Base-by-base conservation (phyloP, 768 basidiomycete species). In the Auriscalpium orientale region DNA sequence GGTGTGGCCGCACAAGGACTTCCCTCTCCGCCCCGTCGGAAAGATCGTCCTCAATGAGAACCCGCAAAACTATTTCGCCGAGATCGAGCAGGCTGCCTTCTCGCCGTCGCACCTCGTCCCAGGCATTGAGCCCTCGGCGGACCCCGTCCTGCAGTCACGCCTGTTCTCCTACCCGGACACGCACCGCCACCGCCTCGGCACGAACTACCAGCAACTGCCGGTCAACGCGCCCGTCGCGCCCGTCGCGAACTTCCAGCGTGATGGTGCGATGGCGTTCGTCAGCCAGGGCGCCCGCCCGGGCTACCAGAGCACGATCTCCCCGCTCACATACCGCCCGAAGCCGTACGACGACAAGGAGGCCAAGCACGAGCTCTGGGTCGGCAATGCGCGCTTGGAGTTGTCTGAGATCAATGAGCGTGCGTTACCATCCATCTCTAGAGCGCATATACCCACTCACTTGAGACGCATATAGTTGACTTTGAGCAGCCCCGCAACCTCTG, bases 81-180 rank as follows among this genome's bases (percentile, higher is more conserved):
- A 98, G 74, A 85, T 94, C 47, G 95, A 98, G 71, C 93, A 98
- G 80, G 76, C 73, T 57, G 93, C 93, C 2, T 95, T 91, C 78
- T 82, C 91, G 18, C 95, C 95, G 0, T 88, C 91, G 0, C 95
- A 98, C 71, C 73, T 83, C 49, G 70, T 95, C 10, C 91, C 89
- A 1, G 95, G 93, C 71, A 82, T 94, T 62, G 95, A 97, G 75
- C 81, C 92, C 43, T 87, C 89, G 4, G 82, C 85, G 20, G 95
- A 98, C 72, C 95, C 95, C 21, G 90, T 98, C 63, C 79, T 98
- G 61, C 94, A 98, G 68, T 88, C 89, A 20, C 90, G 95, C 54
- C 81, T 97, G 49, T 98, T 97, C 84, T 91, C 91, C 4, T 98
- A 98, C 77, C 86, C 87, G 4, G 89, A 91, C 67, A 90, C 89